Conservation (phyloP, 2,329 filamentous ascomycete genomes). For the Fusarium sp. region DNA sequence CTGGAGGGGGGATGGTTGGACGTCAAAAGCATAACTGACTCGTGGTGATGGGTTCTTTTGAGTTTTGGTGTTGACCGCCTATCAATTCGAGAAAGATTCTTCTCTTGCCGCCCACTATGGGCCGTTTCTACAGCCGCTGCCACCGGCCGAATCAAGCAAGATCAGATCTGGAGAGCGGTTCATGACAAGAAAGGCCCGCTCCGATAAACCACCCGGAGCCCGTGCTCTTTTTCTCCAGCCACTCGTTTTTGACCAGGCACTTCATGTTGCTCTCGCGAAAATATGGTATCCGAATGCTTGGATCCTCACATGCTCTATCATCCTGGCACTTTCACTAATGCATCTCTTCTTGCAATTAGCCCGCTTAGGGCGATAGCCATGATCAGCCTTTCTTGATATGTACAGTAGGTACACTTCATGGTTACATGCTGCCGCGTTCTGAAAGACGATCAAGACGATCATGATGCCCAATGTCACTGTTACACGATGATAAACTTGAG, state of each 20-base stretch:
- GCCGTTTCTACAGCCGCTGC: background rate
- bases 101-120: background rate
- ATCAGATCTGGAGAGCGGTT: conserved; percentile 17
- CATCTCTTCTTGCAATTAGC: background rate
- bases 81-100: background rate
- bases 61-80: conserved; percentile 2
- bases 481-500: background rate
- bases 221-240: conserved; percentile 22
- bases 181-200: conserved; percentile 27
- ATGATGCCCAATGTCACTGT: conserved; percentile 6
- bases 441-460: conserved; percentile 4
- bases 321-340: conserved; percentile 4
- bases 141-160: conserved; percentile 23
- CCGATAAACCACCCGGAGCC: conserved; percentile 28
- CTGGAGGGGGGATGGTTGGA: conserved; percentile 13
- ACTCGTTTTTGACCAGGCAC: conserved; percentile 1
- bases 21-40: conserved; percentile 20
- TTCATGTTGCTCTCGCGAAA: conserved; percentile 5
- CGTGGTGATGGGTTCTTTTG: conserved; percentile 6
- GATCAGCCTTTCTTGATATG: conserved; percentile 2
- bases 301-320: conserved; percentile 23
- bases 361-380: conserved; percentile 27
- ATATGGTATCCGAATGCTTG: background rate
- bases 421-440: background rate
- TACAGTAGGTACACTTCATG: background rate